Evolutionary conservation across 495 filamentous ascomycete species (phyloP), one percentile per base, ranked within the genome.

Genomic region (Penicillium longicatenatum): DNA sequence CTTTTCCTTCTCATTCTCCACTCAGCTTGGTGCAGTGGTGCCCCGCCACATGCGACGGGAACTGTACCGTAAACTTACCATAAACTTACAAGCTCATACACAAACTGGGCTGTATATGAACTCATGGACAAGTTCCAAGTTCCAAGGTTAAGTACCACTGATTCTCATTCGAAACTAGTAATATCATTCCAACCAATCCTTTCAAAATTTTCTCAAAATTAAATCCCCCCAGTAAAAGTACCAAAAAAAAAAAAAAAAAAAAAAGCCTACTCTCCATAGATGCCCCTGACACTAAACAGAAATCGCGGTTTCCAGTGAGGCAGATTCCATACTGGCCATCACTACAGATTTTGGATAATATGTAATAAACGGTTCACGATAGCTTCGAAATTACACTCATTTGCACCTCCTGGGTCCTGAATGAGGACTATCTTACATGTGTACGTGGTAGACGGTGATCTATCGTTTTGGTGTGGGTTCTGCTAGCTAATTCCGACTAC

Each of bases 21-120:
- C 53, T 55, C 45, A 56, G 45, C 44, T 42, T 48, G 31, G 52
- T 43, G 22, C 35, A 16, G 14, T 39, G 35, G 35, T 53, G 52
- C 42, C 51, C 51, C 51, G 31, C 51, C 37, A 53, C 22, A 31
- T 52, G 11, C 3, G 47, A 52, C 20, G 51, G 51, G 1, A 43
- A 53, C 51, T 53, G 50, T 47, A 47, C 45, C 22, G 45, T 47
- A 43, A 53, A 53, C 37, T 53, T 47, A 47, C 45, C 22, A 22
- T 47, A 43, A 53, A 53, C 37, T 53, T 53, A 53, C 37, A 53
- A 53, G 50, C 50, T 43, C 31, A 53, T 53, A 53, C 50, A 52
- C 50, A 26, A 42, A 26, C 35, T 52, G 7, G 7, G 44, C 4
- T 2, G 2, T n/a, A n/a, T n/a, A n/a, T n/a, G n/a, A n/a, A n/a